Conservation (phyloP, 202 grass and related monocot species). For the Schoenoplectus triqueter region DNA sequence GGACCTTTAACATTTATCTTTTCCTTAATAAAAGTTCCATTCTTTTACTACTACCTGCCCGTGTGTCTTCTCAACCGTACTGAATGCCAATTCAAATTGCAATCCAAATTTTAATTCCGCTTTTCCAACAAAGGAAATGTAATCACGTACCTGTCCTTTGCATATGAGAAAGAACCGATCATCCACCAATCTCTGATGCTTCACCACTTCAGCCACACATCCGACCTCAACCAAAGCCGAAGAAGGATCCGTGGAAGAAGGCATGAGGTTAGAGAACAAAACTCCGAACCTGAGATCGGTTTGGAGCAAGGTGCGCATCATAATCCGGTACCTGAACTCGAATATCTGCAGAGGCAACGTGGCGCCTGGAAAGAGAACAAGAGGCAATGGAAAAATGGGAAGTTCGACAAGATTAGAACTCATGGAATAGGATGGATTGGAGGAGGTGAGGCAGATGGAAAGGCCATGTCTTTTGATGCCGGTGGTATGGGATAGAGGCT, state of each 20-base stretch:
- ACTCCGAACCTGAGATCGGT: conserved; percentile 83
- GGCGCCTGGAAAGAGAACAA: conserved; percentile 81
- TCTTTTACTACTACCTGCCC: background rate
- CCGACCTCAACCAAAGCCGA: conserved; percentile 55
- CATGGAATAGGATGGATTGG: conserved; percentile 24
- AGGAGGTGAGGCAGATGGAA: conserved; percentile 36
- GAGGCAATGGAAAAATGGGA: conserved; percentile 74
- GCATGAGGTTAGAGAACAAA: conserved; percentile 51
- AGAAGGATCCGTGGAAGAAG: conserved; percentile 27
- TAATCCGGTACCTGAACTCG: conserved; percentile 86
- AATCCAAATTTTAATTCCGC: background rate
- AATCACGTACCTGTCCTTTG: conserved; percentile 61
- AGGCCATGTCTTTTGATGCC: conserved; percentile 24
- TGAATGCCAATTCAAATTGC: background rate
- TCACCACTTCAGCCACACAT: conserved; percentile 81
- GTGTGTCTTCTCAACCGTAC: background rate
- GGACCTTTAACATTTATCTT: background rate
- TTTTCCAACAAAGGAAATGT: background rate
- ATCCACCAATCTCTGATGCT: conserved; percentile 73
- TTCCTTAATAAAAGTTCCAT: background rate
- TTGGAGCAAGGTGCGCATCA: conserved; percentile 90
- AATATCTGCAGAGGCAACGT: conserved; percentile 79
- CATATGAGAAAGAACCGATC: conserved; percentile 92
- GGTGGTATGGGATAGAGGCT: background rate
- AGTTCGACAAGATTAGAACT: conserved; percentile 68